A percentile compares a stretch with the other conserved stretches of the same genome.
phyloP scores from a whole-genome alignment of 176 grass and related monocot species.

The Hordeum vulgare region DNA sequence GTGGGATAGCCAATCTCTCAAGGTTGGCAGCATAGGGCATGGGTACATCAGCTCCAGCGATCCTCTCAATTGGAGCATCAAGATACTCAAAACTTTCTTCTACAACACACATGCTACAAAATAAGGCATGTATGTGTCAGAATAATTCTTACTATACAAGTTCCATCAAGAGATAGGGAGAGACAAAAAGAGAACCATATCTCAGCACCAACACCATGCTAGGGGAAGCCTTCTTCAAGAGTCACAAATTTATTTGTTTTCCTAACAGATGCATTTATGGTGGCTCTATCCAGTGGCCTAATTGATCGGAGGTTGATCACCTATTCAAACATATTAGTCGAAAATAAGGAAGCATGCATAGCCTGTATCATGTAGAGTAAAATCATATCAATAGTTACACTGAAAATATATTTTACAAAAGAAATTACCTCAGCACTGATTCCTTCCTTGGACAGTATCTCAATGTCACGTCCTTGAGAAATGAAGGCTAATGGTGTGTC shows the following conservation, averaged over 20 bases:
- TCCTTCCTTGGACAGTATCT: conserved; percentile 83
- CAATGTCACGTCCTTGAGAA: too few species aligned
- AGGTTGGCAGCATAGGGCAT: conserved; percentile 95
- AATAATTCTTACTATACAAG: background rate
- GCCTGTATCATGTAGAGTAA: background rate
- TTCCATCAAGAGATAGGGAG: too few species aligned
- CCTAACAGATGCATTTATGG: conserved; percentile 86
- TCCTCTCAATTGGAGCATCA: conserved; percentile 90
- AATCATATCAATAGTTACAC: background rate
- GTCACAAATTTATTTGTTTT: too few species aligned
- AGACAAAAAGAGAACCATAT: conserved; percentile 13
- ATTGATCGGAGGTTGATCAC: conserved; percentile 92
- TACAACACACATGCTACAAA: conserved; percentile 73
- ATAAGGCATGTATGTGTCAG: conserved; percentile 16
- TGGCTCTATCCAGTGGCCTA: conserved; percentile 69
- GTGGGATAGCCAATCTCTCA: conserved; percentile 89
- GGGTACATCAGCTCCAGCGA: conserved; percentile 88
- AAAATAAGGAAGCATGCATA: background rate
- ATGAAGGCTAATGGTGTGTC: too few species aligned
- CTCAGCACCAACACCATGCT: too few species aligned
- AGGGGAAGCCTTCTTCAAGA: too few species aligned
- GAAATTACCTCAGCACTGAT: conserved; percentile 81
- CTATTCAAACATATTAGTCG: conserved; percentile 30
- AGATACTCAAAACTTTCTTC: conserved; percentile 94
- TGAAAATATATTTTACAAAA: conserved; percentile 18